Conservation (phyloP, 805 yeast genomes). For the Metschnikowia picachoensis region DNA sequence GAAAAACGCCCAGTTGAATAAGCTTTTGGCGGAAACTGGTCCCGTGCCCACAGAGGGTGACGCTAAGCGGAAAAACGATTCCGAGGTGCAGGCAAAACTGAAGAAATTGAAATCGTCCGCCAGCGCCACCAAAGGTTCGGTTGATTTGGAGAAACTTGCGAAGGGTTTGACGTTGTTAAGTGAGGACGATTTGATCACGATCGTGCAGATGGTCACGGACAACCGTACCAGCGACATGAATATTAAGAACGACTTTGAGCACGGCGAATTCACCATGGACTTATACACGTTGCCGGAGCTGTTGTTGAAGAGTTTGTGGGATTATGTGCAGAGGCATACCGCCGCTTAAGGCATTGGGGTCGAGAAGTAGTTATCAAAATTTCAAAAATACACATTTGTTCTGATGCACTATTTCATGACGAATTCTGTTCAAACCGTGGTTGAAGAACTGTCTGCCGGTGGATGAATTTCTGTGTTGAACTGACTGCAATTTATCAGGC, state of each 20-base stretch:
- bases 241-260: constrained; percentile 91
- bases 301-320: constrained; percentile 89
- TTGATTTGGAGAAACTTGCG: constrained; percentile 88
- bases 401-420: too few species aligned
- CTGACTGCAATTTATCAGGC: too few species aligned
- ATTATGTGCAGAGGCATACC: constrained; percentile 75
- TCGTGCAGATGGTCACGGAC: constrained; percentile 97
- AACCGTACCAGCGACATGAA: constrained; percentile 94
- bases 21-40: constrained; percentile 76
- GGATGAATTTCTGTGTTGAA: too few species aligned
- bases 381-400: too few species aligned
- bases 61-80: constrained; percentile 34
- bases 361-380: too few species aligned
- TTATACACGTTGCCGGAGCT: constrained; percentile 89
- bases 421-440: too few species aligned
- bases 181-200: constrained; percentile 90
- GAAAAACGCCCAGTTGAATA: constrained; percentile 64
- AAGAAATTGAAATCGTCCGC: constrained; percentile 52
- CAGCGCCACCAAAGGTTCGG: constrained; percentile 60
- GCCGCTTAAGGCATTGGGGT: constrained; percentile 9
- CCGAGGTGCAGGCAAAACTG: constrained; percentile 31
- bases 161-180: constrained; percentile 80
- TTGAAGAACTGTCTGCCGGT: too few species aligned
- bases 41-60: constrained; percentile 57
- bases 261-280: constrained; percentile 97